Evolutionary conservation across 1,284 basidiomycete genomes (phyloP), one percentile per base, ranked within the genome.

Genomic region (Fomitopsis betulina): DNA sequence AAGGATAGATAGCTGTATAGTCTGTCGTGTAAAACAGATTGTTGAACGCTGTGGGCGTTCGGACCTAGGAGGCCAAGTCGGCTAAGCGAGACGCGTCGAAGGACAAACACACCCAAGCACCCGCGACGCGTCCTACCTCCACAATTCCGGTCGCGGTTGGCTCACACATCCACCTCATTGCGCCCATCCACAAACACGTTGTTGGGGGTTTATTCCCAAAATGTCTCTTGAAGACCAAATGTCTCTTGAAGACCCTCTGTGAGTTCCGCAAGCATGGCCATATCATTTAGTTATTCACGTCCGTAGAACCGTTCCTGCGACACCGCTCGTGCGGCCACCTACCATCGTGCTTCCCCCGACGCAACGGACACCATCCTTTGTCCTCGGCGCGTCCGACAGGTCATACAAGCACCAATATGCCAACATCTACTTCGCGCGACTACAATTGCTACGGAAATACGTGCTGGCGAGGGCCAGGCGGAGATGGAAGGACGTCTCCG

Each of bases 371-470:
- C 81, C 84, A 9, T 85, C 82, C 19, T 91, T 89, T 70, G 63
- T 78, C 45, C 80, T 91, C 55, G 76, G 76, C 43, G 65, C 71
- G 23, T 72, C 72, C 38, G 79, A 85, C 67, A 86, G 81, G 66
- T 86, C 88, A 1, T 91, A 89, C 76, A 88, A 82, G 68, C 88
- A 95, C 66, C 95, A 97, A 73, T 97, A 96, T 74, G 86, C 95
- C 3, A 96, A 95, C 69, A 91, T 97, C 33, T 97, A 97, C 76
- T 97, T 93, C 69, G 78, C 90, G 15, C 75, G 94, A 25, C 78
- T 97, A 12, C 79, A 83, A 30, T 72, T 84, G 43, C 76, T 96
- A 9, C 78, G 87, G 56, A 73, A 77, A 12, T 74, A 78, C 19
- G 87, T 96, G 1, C 81, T 88, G 63, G 73, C 84, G 55, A 78